Evolutionary conservation across 169 alveolate genomes (phyloP), one percentile per base, ranked within the genome.

Genomic region (Plasmodium gonderi): DNA sequence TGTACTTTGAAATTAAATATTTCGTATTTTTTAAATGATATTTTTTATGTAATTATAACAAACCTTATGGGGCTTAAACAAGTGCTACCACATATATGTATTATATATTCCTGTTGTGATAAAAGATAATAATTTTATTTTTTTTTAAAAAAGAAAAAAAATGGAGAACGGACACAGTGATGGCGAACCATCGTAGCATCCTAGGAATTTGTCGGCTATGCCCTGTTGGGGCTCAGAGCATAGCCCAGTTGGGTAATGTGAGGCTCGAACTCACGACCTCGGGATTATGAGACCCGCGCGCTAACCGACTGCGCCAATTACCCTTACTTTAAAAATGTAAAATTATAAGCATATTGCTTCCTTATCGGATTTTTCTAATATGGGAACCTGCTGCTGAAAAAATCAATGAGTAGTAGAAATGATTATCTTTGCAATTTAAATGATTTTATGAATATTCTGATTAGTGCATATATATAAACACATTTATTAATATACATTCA

Each of bases 261-360:
- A 96, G 98, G 97, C 95, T 97, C 97, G 98, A 97, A 96, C 98
- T 96, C 98, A 94, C 98, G 98, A 96, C 98, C 98, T 96, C 98
- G 97, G 98, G 98, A 95, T 96, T 95, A 97, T 96, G 98, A 97
- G 98, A 96, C 98, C 98, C 97, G 97, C 98, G 98, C 98, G 97
- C 98, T 97, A 95, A 96, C 98, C 98, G 95, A 95, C 98, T 97
- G 98, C 97, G 98, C 98, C 96, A 97, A 95, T 96, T 77, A 95
- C 97, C 97, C 97, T 38, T 79, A 78, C 8, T 0, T 31, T 7
- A 20, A 20, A 4, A 12, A 64, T 3, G 17, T 0, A 54, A 23
- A 64, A 26, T 77, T 9, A 47, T 11, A 38, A 36, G 42, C 14
- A 54, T 79, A 79, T 36, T 60, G 26, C 38, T 5, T 9, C 23